Percentiles rank a stretch among this genome's conserved stretches.
These are phyloP conservation scores for Xylaria nigripes DNA, from an alignment of 495 filamentous ascomycete genomes.

Conservation along the genomic window DNA sequence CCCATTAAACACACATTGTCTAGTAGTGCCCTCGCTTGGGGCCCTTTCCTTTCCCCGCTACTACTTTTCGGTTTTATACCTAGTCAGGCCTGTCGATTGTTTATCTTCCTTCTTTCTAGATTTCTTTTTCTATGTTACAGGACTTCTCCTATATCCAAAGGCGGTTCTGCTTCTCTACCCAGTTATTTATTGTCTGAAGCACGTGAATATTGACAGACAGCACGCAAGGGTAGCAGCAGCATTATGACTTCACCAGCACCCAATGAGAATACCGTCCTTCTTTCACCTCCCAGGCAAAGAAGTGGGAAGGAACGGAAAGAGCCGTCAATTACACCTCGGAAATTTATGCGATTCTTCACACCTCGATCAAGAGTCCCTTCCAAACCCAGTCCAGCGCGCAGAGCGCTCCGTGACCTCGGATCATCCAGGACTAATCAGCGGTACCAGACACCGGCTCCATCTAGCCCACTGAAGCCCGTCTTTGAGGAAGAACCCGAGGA, in stretches of 20 bases:
- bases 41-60: conserved; percentile 3
- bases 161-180: not conserved
- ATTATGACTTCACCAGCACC: conserved; percentile 6
- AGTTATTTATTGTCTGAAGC: not conserved
- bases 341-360: conserved; percentile 78
- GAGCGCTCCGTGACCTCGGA: conserved; percentile 63
- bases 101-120: not conserved
- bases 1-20: not conserved
- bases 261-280: conserved; percentile 10
- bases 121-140: not conserved
- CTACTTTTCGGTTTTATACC: conserved; percentile 1
- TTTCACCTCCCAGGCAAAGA: conserved; percentile 30
- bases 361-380: conserved; percentile 46
- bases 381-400: conserved; percentile 46
- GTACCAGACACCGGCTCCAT: conserved; percentile 34
- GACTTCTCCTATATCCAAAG: not conserved
- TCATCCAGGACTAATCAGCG: conserved; percentile 52
- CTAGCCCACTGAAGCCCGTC: conserved; percentile 36
- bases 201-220: not conserved
- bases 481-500: conserved; percentile 30
- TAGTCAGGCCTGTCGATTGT: not conserved
- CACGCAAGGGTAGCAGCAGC: conserved; percentile 3
- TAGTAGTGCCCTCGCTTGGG: not conserved
- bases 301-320: conserved; percentile 38
- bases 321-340: conserved; percentile 59